These are phyloP conservation scores for Saccharomycopsis selenospora DNA, from an alignment of 805 yeast genomes.

Conservation along the genomic window DNA sequence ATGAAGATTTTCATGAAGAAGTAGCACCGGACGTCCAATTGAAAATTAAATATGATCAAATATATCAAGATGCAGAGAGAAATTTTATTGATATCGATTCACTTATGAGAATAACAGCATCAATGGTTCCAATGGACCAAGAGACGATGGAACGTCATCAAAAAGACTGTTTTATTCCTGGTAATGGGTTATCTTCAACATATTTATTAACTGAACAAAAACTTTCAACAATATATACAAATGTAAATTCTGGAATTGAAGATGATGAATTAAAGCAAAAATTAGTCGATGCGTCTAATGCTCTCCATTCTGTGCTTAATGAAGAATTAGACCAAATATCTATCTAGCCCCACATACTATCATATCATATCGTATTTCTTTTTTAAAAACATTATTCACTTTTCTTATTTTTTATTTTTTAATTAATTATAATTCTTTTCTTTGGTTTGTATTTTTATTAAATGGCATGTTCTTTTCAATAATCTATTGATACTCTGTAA, in stretches of 20 bases:
- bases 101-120: neutral
- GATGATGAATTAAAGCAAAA: neutral
- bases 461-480: too few species aligned
- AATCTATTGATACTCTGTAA: too few species aligned
- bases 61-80: neutral
- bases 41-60: neutral
- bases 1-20: neutral
- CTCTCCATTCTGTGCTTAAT: neutral
- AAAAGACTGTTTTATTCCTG: neutral
- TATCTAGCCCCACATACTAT: neutral
- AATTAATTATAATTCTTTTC: too few species aligned
- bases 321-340: neutral
- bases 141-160: neutral
- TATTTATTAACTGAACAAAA: neutral
- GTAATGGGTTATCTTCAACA: neutral
- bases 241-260: neutral
- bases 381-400: too few species aligned
- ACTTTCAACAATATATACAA: neutral
- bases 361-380: neutral
- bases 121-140: slow-evolving; percentile 2
- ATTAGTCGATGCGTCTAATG: neutral
- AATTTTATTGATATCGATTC: neutral
- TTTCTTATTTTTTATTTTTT: too few species aligned
- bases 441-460: too few species aligned
- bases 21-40: neutral